Evolutionary conservation across 352 stramenopile species (phyloP).

Genomic region (Lagenidium giganteum): DNA sequence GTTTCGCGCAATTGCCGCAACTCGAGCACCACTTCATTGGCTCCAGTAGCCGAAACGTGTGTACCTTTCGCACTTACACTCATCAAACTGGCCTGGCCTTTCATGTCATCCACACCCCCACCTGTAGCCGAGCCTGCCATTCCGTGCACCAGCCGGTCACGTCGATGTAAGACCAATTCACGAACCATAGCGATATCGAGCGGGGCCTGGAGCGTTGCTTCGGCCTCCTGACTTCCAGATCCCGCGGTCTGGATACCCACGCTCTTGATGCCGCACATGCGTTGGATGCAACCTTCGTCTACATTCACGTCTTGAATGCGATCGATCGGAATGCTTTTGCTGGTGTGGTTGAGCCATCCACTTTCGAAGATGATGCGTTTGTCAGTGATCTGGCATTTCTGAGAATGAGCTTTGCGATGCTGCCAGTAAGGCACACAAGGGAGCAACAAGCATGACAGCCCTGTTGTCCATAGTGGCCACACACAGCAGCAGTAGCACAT

Average conservation of each 20-base stretch:
- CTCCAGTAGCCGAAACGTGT: too few species aligned
- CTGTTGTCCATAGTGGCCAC: too few species aligned
- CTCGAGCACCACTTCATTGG: too few species aligned
- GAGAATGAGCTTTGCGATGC: slow-evolving; percentile 13
- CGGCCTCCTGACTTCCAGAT: slow-evolving; percentile 1
- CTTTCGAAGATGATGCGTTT: slow-evolving; percentile 15
- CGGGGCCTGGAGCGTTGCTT: slow-evolving; percentile 13
- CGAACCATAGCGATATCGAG: slow-evolving; percentile 11
- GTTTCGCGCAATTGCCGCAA: too few species aligned
- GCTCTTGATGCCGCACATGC: slow-evolving; percentile 13
- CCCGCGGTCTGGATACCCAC: slow-evolving; percentile 27
- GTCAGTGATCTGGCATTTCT: slow-evolving; percentile 20
- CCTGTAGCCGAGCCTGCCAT: too few species aligned
- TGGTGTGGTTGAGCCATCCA: slow-evolving; percentile 20
- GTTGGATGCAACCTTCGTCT: slow-evolving; percentile 14
- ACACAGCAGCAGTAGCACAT: too few species aligned
- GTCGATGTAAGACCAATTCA: slow-evolving; percentile 17
- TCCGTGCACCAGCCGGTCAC: slow-evolving; percentile 17
- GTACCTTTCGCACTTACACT: too few species aligned
- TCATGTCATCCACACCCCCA: too few species aligned
- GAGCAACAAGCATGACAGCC: too few species aligned
- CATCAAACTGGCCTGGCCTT: too few species aligned
- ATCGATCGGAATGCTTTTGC: slow-evolving; percentile 20
- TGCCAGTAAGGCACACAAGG: too few species aligned
- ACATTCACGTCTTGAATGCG: slow-evolving; percentile 25